Evolutionary conservation across 192 early-diverging fungal genomes (phyloP), one percentile per base, ranked within the genome.

Genomic region (Mortierella alpina): DNA sequence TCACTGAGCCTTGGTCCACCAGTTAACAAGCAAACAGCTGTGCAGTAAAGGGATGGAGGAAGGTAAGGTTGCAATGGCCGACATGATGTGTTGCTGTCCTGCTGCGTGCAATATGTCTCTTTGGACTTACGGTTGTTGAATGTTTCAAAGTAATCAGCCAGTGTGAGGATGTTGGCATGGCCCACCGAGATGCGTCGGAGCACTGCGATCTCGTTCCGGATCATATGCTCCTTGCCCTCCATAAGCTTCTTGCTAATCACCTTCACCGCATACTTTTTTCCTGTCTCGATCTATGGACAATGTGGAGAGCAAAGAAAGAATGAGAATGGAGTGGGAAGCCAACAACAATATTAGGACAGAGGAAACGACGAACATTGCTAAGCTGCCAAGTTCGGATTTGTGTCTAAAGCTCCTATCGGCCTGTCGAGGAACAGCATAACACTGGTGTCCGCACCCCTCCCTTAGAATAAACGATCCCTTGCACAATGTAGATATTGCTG

Each of bases 71-170:
- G 31, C 31, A 3, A 31, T 3, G 31, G 31, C 31, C 31, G 31
- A 31, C 31, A 31, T 31, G 31, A 31, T 31, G 31, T 31, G 31
- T 31, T 31, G 31, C 31, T 31, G 31, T 31, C 31, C 31, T 31
- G 31, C 31, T 31, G 31, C 31, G 31, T 31, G 31, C 31, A 3
- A 31, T 31, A 31, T 31, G 31, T 31, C 31, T 1, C 31, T 3
- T 31, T 31, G 39, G 14, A 63, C 85, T 64, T 83, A 88, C 88
- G 51, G 78, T 92, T 92, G 72, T 91, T 86, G 3, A 86, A 48
- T 0, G 94, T 93, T 62, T 94, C 92, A 72, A 95, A 95, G 86
- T 92, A 92, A 71, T 95, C 94, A 8, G 85, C 68, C 22, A 94
- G 79, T 14, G 87, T 89, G 12, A 94, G 73, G 50, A 95, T 85